phyloP scores from a whole-genome alignment of 1,139 yeast genomes.

The Debaryomycetaceae sp. region DNA sequence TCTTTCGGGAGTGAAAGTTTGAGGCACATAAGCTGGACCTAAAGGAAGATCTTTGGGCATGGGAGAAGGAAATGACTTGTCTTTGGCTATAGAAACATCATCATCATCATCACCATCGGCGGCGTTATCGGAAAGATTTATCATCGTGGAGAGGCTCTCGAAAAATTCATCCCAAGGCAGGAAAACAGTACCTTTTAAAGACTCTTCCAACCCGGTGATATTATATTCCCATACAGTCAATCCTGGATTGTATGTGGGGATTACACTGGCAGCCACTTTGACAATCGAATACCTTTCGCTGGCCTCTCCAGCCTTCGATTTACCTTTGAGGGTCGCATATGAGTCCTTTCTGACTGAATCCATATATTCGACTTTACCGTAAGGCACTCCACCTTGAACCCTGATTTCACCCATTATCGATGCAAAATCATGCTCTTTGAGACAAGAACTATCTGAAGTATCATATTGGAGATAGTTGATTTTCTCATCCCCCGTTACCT shows the following conservation, averaged over 20 bases:
- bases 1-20: conserved; percentile 66
- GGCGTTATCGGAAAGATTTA: conserved; percentile 21
- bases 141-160: conserved; percentile 36
- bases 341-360: conserved; percentile 48
- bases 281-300: conserved; percentile 67
- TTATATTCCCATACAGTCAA: conserved; percentile 85
- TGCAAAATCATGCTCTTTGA: neutral
- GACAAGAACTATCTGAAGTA: conserved; percentile 5
- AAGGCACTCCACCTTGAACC: conserved; percentile 59
- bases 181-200: conserved; percentile 13
- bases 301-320: conserved; percentile 39
- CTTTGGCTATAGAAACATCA: conserved; percentile 24
- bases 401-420: conserved; percentile 15
- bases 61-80: conserved; percentile 64
- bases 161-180: conserved; percentile 59
- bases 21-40: conserved; percentile 77
- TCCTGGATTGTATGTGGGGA: conserved; percentile 84
- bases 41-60: conserved; percentile 52
- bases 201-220: conserved; percentile 46
- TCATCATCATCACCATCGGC: conserved; percentile 13
- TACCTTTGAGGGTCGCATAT: conserved; percentile 48
- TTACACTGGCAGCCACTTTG: conserved; percentile 70
- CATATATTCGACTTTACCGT: conserved; percentile 61
- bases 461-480: conserved; percentile 9
- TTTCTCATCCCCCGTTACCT: conserved; percentile 7